Evolutionary conservation across 768 basidiomycete species (phyloP), one percentile per base, ranked within the genome.

Genomic region (Mycena crocata): DNA sequence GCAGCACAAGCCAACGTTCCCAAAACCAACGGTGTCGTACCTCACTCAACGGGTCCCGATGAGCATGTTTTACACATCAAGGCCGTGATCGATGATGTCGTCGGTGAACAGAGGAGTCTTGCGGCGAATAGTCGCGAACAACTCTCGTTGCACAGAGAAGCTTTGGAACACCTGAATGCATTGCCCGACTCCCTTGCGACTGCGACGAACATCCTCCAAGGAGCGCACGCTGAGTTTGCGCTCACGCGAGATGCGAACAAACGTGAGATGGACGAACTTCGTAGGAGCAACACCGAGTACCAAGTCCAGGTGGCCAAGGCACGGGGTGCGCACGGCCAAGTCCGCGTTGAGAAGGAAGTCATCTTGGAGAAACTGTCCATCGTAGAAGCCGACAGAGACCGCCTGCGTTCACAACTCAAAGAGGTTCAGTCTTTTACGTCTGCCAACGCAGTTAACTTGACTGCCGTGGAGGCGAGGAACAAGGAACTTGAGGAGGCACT

Each of bases 341-440:
- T 91, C 7, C 88, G 92, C 19, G 92, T 92, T 17, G 93, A 95
- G 81, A 95, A 94, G 78, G 93, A 94, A 52, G 80, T 87, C 39
- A 75, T 93, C 49, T 78, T 72, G 24, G 91, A 93, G 68, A 91
- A 91, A 67, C 78, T 93, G 32, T 79, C 76, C 26, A 80, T 81
- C 26, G 81, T 82, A 0, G 93, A 94, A 74, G 81, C 75, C 31
- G 93, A 94, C 57, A 87, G 92, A 24, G 91, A 94, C 24, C 78
- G 79, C 6, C 75, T 93, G 46, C 85, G 85, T 44, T 68, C 73
- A 3, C 87, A 90, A 66, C 74, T 89, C 23, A 88, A 89, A 64
- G 87, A 87, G 59, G 56, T 87, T 42, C 86, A 91, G 67, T 72
- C 78, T 3, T 72, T 79, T 23, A 78, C 77, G 49, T 73, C 81